A percentile compares a stretch with the other conserved stretches of the same genome.
These are phyloP conservation scores for Naegleria fowleri DNA, from an alignment of 208 protist species.

Conservation along the genomic window DNA sequence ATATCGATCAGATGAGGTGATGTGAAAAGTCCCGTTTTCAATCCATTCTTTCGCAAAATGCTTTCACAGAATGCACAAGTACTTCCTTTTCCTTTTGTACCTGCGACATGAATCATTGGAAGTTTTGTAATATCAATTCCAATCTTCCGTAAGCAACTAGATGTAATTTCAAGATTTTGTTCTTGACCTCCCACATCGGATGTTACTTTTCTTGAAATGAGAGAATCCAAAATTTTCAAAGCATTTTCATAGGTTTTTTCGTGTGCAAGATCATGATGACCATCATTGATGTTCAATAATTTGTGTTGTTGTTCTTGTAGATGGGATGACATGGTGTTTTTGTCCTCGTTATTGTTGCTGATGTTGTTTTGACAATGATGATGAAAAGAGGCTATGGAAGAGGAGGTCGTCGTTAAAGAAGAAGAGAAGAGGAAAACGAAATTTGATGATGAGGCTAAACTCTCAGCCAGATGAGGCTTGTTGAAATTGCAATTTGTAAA, in stretches of 20 bases:
- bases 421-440: no score
- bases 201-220: not conserved
- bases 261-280: not conserved
- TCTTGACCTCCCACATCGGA: not conserved
- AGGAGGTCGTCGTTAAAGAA: no score
- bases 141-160: not conserved
- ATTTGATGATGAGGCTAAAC: no score
- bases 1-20: slow-evolving; percentile 77
- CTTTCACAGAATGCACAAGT: slow-evolving; percentile 66
- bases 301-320: not conserved
- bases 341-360: no score
- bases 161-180: not conserved
- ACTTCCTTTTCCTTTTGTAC: slow-evolving; percentile 83
- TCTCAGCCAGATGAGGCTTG: no score
- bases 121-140: not conserved
- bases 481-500: no score
- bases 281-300: no score
- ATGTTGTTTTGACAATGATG: no score
- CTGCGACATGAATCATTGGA: slow-evolving; percentile 71
- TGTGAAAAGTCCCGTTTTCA: slow-evolving; percentile 76
- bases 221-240: not conserved
- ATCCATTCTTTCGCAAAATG: slow-evolving; percentile 67
- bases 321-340: no score
- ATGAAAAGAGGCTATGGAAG: no score
- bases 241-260: not conserved